phyloP scores from a whole-genome alignment of 1,284 basidiomycete species.

The Cryptococcus sp. region DNA sequence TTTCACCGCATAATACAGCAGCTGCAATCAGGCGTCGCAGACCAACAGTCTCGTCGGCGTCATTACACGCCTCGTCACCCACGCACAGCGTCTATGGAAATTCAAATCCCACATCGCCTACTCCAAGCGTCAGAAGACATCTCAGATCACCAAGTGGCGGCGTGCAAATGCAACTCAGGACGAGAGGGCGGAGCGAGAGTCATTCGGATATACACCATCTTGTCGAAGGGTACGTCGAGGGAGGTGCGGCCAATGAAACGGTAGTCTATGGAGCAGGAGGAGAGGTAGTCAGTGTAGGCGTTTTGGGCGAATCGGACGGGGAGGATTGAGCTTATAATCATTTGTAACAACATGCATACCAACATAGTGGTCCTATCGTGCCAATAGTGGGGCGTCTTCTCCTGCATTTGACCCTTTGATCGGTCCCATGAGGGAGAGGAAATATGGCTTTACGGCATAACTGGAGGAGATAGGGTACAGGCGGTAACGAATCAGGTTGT shows the following conservation, averaged over 20 bases:
- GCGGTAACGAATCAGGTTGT: no score
- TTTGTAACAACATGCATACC: no score
- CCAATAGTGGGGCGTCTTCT: no score
- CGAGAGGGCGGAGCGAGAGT: conserved; percentile 34
- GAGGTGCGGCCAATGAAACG: conserved; percentile 45
- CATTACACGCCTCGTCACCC: conserved; percentile 20
- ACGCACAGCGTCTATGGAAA: conserved; percentile 1
- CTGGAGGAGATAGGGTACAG: no score
- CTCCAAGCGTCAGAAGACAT: conserved; percentile 25
- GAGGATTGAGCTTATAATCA: conserved; percentile 9
- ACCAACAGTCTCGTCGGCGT: conserved; percentile 14
- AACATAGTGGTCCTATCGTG: no score
- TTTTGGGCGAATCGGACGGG: conserved; percentile 28
- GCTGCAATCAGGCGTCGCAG: conserved; percentile 15
- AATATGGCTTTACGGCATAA: no score
- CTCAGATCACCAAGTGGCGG: conserved; percentile 16
- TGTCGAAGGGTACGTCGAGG: conserved; percentile 43
- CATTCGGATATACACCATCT: conserved; percentile 44
- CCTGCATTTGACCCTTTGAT: no score
- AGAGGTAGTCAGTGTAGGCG: conserved; percentile 35
- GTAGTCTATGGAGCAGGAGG: conserved; percentile 43
- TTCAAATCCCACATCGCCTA: conserved; percentile 29
- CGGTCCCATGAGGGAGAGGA: no score
- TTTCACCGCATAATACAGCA: background rate
- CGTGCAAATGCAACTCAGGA: conserved; percentile 24